Conservation (phyloP, 176 grass and related monocot genomes). For the Poa annua region DNA sequence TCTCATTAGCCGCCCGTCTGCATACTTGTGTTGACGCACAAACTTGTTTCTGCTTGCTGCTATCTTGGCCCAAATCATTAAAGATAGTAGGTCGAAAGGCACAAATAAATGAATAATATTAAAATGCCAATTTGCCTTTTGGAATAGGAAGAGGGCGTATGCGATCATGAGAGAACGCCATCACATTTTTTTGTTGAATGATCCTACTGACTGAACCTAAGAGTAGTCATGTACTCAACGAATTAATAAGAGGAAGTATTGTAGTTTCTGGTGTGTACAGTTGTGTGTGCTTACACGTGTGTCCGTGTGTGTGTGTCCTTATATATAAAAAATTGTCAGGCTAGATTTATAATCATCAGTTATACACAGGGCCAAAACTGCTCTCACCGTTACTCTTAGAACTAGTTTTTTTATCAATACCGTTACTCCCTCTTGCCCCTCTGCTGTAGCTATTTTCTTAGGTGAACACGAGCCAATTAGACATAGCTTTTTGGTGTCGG, state of each 20-base stretch:
- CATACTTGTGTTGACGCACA: neutral
- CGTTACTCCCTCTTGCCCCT: too few relatives aligned
- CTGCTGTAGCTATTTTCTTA: neutral
- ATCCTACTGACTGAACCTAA: neutral
- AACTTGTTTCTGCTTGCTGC: neutral
- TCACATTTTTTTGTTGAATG: neutral
- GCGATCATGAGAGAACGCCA: neutral
- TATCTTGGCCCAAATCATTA: neutral
- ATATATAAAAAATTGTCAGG: neutral
- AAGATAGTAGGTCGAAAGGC: neutral
- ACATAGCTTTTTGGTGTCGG: neutral
- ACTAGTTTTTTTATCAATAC: conserved; percentile 4
- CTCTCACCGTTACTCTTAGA: neutral
- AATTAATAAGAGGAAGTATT: neutral
- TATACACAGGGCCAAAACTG: neutral
- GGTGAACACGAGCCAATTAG: neutral
- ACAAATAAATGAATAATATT: neutral
- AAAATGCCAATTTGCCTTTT: neutral
- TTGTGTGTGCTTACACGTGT: neutral
- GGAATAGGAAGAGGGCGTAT: neutral
- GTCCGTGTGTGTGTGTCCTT: neutral
- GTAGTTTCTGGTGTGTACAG: neutral
- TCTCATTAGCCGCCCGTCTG: too few relatives aligned
- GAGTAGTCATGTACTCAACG: neutral
- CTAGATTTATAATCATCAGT: neutral